phyloP scores from a whole-genome alignment of 495 filamentous ascomycete genomes.

The Hypoxylon lenormandii region DNA sequence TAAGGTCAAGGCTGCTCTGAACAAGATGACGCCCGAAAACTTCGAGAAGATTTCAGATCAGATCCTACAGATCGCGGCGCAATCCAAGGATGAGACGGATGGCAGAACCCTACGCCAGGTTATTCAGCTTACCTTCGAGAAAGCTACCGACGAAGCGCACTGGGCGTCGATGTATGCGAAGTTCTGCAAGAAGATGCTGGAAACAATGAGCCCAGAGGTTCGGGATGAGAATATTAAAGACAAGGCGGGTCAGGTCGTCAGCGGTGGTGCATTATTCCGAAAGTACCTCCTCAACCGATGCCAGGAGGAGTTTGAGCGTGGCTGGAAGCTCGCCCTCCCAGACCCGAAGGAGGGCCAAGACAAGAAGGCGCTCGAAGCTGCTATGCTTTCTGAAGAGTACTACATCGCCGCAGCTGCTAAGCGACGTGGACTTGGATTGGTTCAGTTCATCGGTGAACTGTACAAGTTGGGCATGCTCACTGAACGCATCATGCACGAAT shows the following conservation, averaged over 20 bases:
- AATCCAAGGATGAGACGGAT: constrained; percentile 95
- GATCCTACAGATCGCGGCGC: constrained; percentile 89
- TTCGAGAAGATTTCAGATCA: constrained; percentile 96
- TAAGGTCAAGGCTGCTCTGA: constrained; percentile 97
- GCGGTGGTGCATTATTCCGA: constrained; percentile 92
- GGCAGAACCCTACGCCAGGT: constrained; percentile 95
- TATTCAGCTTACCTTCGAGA: constrained; percentile 98
- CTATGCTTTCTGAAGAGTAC: constrained; percentile 95
- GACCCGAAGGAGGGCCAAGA: constrained; percentile 80
- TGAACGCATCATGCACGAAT: constrained; percentile 99
- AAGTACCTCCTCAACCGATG: constrained; percentile 99
- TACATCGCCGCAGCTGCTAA: constrained; percentile 96
- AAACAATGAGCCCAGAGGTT: constrained; percentile 94
- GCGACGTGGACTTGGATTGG: constrained; percentile 93
- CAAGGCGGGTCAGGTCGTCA: constrained; percentile 84
- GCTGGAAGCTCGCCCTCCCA: constrained; percentile 92
- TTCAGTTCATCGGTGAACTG: constrained; percentile 98
- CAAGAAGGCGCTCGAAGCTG: constrained; percentile 71
- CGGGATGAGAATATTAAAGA: constrained; percentile 93
- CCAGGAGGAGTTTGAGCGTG: constrained; percentile 98
- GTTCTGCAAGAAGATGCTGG: constrained; percentile 97
- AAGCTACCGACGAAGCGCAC: constrained; percentile 97
- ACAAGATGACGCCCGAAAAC: constrained; percentile 99
- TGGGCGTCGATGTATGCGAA: constrained; percentile 99
- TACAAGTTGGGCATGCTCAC: constrained; percentile 99